Evolutionary conservation across 129 eudicot genomes (phyloP).

Genomic region (Logfia minima): DNA sequence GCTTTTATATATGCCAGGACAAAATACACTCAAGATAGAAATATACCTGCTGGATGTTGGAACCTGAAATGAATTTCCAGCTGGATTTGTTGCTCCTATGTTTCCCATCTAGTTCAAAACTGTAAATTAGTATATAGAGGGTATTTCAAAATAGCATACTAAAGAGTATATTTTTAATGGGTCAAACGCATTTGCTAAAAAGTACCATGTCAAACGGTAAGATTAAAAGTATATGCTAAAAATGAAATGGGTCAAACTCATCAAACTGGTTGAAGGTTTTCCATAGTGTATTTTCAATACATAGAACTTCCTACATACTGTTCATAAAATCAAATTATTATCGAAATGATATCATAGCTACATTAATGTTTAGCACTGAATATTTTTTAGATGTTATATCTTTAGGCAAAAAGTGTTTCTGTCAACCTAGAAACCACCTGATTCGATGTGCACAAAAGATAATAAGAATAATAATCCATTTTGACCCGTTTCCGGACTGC

Average conservation of each 20-base stretch:
- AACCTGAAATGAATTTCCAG: slow-evolving; percentile 53
- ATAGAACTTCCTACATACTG: not conserved
- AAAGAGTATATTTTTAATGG: not conserved
- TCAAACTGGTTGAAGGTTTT: too few relatives aligned
- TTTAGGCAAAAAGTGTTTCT: not conserved
- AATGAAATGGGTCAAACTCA: not conserved
- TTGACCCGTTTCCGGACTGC: not conserved
- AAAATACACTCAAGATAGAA: not conserved
- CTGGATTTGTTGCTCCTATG: slow-evolving; percentile 48
- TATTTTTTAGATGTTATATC: not conserved
- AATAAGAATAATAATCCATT: not conserved
- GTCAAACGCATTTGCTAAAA: not conserved
- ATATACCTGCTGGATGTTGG: slow-evolving; percentile 74
- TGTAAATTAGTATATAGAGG: not conserved
- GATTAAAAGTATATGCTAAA: not conserved
- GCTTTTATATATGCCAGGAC: not conserved
- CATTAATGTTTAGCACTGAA: not conserved
- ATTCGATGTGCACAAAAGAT: not conserved
- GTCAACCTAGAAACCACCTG: not conserved
- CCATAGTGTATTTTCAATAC: not conserved
- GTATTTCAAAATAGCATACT: not conserved
- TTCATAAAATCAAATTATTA: not conserved
- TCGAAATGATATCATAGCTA: not conserved
- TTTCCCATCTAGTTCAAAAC: slow-evolving; percentile 61
- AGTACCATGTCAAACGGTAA: not conserved